These are phyloP conservation scores for Stephanodiscus triporus DNA, from an alignment of 108 stramenopile genomes.

Conservation along the genomic window DNA sequence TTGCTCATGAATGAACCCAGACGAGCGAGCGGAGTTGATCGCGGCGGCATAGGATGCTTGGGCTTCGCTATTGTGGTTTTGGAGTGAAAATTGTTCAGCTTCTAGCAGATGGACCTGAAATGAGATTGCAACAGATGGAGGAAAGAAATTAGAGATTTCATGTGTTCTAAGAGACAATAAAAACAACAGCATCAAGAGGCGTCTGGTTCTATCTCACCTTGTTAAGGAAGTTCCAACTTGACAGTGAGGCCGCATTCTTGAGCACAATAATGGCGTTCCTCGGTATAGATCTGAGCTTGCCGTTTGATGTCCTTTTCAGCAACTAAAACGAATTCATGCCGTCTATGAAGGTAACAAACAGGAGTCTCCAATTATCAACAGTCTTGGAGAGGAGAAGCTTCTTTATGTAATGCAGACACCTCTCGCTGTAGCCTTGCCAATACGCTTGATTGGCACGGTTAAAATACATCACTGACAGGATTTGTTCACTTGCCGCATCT, in stretches of 20 bases:
- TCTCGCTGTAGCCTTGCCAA: slow-evolving; percentile 25
- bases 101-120: slow-evolving; percentile 13
- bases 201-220: background rate
- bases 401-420: slow-evolving; percentile 7
- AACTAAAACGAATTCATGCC: background rate
- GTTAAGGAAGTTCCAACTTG: no score
- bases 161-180: no score
- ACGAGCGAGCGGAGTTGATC: slow-evolving; percentile 12
- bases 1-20: slow-evolving; percentile 30
- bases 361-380: no score
- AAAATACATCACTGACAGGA: background rate
- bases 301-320: no score
- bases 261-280: no score
- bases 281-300: no score
- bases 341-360: background rate
- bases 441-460: slow-evolving; percentile 20
- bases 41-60: slow-evolving; percentile 17
- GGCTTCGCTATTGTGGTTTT: slow-evolving; percentile 15
- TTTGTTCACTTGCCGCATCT: no score
- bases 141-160: no score
- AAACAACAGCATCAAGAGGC: no score
- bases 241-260: no score
- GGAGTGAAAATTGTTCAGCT: slow-evolving; percentile 27
- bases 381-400: background rate
- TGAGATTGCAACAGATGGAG: background rate